Evolutionary conservation across 2,329 filamentous ascomycete species (phyloP), one percentile per base, ranked within the genome.

Genomic region (Coniochaeta sp.): DNA sequence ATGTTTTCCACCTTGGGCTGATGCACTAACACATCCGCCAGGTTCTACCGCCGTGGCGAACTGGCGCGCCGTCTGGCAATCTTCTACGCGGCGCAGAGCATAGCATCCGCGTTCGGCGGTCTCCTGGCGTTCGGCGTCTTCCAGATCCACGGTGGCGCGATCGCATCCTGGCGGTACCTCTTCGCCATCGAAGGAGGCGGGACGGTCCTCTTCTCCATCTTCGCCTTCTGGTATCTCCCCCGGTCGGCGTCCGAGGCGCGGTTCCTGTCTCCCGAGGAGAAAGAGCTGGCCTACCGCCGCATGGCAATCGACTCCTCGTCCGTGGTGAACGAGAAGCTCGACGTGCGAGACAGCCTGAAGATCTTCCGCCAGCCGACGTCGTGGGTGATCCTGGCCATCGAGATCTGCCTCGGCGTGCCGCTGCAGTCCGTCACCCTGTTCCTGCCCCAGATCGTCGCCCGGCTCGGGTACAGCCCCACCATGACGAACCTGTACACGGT

Each of bases 11-110:
- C n/a, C 38, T 17, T 6, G 38, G 30, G 34, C 16, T 3, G 69
- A 72, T 72, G 70, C 30, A 44, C 9, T 55, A 19, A 32, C 24
- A 24, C 3, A 38, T 61, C 69, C 79, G 42, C 77, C 6, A 81
- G 77, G 3, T 89, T 89, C 70, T 89, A 89, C 69, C 81, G 84
- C 12, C 79, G 86, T 58, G 83, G 81, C 24, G 87, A 89, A 68
- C 78, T 89, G 2, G 86, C 86, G 8, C 76, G 85, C 17, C 80
- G 87, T 1, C 75, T 89, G 1, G 88, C 88, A 57, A 74, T 91
- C 63, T 91, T 91, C 75, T 93, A 92, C 66, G 89, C 89, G 0
- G 89, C 89, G 0, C 86, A 83, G 26, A 89, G 88, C 67, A 89
- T 93, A 61, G 89, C 89, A 24, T 86, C 54, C n/a, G 54, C 54